Base-by-base conservation (phyloP, 208 protist genomes). In the Crithidia fasciculata region DNA sequence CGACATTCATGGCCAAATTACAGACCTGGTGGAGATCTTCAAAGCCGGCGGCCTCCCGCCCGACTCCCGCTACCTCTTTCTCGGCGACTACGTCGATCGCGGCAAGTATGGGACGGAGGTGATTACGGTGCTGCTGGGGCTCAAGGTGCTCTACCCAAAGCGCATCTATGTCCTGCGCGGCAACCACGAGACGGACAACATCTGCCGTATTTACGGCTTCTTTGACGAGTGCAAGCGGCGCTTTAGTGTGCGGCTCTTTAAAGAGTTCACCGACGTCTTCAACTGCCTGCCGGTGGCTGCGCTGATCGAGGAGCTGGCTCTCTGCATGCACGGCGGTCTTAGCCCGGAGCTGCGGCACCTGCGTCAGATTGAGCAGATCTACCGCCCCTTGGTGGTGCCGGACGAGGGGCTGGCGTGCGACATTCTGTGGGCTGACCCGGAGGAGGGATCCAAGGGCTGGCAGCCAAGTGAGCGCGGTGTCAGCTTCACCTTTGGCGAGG, bases 121-220 rank as follows among this genome's bases (percentile, higher is more conserved):
- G 15, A 83, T 95, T 16, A 83, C 71, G 19, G 72, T 98, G 58
- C 84, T 98, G 19, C 87, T 98, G 41, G 89, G 92, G 0, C 91
- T 98, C 71, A 99, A 99, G 78, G 88, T 99, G 68, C 86, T 98
- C 54, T 99, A 97, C 74, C 98, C 98, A 18, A 87, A 98, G 55
- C 97, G 97, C 72, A 98, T 99, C 63, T 99, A 99, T 81, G 83
- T 99, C 13, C 86, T 99, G n/a, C 87, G 99, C 45, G 99, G 99
- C 16, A 99, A 99, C 81, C 99, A 99, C 85, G 99, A 99, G 80
- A 99, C 96, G 68, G 94, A 97, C 12, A 96, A 88, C n/a, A 99
- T 99, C 75, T 99, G 99, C 81, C 82, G 98, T 61, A 98, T 99
- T 58, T 99, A 99, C 84, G 99, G 99, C 62, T 99, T 99, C 84